These are phyloP conservation scores for Salvia rosmarinus DNA, from an alignment of 257 asterid genomes.

Conservation along the genomic window DNA sequence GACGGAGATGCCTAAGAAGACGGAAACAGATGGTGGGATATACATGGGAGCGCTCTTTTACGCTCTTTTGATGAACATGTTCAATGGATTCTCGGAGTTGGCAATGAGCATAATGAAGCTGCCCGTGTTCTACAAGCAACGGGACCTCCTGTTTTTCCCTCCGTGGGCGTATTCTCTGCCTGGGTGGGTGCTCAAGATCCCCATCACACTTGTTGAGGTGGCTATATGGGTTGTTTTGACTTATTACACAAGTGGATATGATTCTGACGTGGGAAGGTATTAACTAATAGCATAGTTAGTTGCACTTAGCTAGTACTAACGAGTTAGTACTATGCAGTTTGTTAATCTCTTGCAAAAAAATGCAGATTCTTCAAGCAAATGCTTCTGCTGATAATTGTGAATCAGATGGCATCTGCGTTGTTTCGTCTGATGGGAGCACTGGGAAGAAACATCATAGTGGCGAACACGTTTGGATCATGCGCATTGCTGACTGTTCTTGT, in stretches of 20 bases:
- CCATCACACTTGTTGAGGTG: conserved; percentile 56
- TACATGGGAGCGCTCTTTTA: conserved; percentile 72
- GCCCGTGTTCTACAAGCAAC: conserved; percentile 81
- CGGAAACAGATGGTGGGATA: conserved; percentile 57
- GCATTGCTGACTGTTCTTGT: conserved; percentile 54
- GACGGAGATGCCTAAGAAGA: conserved; percentile 56
- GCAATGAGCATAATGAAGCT: conserved; percentile 67
- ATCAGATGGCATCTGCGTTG: conserved; percentile 62
- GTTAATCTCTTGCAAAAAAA: conserved; percentile 27
- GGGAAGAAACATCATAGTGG: conserved; percentile 65
- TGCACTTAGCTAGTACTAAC: neutral
- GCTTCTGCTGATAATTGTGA: conserved; percentile 49
- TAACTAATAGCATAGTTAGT: neutral
- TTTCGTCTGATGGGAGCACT: conserved; percentile 65
- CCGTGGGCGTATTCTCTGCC: conserved; percentile 83
- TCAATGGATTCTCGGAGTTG: conserved; percentile 75
- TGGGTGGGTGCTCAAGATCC: conserved; percentile 65
- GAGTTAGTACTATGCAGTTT: neutral
- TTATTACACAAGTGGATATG: conserved; percentile 62
- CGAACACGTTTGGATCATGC: conserved; percentile 65
- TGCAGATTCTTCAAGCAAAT: conserved; percentile 63
- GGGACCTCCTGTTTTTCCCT: conserved; percentile 77
- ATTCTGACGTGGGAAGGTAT: conserved; percentile 59
- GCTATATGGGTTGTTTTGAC: conserved; percentile 50
- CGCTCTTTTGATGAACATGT: conserved; percentile 56